Evolutionary conservation across 1,284 basidiomycete species (phyloP).

Genomic region (Anthracocystis panici-leucophaei): DNA sequence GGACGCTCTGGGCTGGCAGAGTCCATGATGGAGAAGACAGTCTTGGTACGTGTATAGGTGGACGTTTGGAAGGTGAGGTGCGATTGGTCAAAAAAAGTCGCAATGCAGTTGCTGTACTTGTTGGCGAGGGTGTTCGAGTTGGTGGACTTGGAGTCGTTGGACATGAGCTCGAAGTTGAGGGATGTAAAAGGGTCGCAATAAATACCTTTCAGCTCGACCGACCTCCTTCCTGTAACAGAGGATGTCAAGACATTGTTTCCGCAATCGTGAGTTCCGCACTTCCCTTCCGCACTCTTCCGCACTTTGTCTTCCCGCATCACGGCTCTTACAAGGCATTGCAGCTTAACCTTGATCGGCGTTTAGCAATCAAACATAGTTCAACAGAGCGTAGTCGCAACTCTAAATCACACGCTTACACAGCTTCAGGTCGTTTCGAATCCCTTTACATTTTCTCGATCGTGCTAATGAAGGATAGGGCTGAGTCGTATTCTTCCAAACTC

Average conservation of each 20-base stretch:
- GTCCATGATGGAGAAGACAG: too few species aligned
- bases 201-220: neutral
- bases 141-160: too few species aligned
- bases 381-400: neutral
- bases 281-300: neutral
- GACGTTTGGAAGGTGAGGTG: too few species aligned
- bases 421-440: neutral
- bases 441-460: neutral
- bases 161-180: too few species aligned
- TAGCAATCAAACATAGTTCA: neutral
- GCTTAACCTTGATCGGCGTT: slow-evolving; percentile 3
- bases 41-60: too few species aligned
- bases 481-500: slow-evolving; percentile 33
- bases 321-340: neutral
- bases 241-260: neutral
- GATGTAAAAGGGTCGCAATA: neutral
- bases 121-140: too few species aligned
- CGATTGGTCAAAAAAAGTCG: too few species aligned
- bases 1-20: too few species aligned
- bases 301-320: neutral
- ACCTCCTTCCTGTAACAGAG: neutral
- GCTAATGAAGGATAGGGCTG: slow-evolving; percentile 38
- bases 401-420: neutral
- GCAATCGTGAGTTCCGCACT: neutral
- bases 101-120: too few species aligned